These are phyloP conservation scores for Astraeus odoratus DNA, from an alignment of 768 basidiomycete species.

Conservation along the genomic window DNA sequence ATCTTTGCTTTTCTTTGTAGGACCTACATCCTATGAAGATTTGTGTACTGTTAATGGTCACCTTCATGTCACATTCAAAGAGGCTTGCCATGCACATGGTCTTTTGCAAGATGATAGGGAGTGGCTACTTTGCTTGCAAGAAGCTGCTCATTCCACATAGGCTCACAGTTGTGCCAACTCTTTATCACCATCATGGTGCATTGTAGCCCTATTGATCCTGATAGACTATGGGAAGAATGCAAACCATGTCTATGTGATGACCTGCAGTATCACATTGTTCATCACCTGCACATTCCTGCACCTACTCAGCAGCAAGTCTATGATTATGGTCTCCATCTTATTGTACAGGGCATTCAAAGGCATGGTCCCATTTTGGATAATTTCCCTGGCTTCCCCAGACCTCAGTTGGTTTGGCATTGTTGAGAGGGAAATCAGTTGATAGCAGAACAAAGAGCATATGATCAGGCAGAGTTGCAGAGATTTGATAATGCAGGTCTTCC, in stretches of 20 bases:
- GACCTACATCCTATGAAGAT: constrained; percentile 18
- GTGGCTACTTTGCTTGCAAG: constrained; percentile 35
- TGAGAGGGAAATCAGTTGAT: constrained; percentile 8
- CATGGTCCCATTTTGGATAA: constrained; percentile 5
- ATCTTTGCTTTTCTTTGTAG: too few species aligned
- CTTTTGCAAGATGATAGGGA: constrained; percentile 43
- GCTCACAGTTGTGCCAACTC: constrained; percentile 26
- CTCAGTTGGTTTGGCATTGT: constrained; percentile 12
- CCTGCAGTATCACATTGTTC: constrained; percentile 18
- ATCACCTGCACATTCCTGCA: constrained; percentile 1
- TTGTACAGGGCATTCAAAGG: constrained; percentile 22
- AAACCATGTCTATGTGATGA: constrained; percentile 35
- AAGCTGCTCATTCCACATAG: constrained; percentile 34
- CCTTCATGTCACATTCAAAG: constrained; percentile 26
- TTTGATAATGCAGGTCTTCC: constrained; percentile 1
- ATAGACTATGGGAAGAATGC: constrained; percentile 31
- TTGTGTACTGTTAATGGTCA: constrained; percentile 21
- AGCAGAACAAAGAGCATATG: constrained; percentile 2
- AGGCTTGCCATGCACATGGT: constrained; percentile 34
- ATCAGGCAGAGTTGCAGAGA: constrained; percentile 3
- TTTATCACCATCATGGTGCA: constrained; percentile 34
- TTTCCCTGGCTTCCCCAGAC: constrained; percentile 12
- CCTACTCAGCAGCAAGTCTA: constrained; percentile 27
- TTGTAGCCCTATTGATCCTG: constrained; percentile 29
- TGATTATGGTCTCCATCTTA: constrained; percentile 37